Evolutionary conservation across 306 rosid species (phyloP).

Genomic region (Fagus crenata): DNA sequence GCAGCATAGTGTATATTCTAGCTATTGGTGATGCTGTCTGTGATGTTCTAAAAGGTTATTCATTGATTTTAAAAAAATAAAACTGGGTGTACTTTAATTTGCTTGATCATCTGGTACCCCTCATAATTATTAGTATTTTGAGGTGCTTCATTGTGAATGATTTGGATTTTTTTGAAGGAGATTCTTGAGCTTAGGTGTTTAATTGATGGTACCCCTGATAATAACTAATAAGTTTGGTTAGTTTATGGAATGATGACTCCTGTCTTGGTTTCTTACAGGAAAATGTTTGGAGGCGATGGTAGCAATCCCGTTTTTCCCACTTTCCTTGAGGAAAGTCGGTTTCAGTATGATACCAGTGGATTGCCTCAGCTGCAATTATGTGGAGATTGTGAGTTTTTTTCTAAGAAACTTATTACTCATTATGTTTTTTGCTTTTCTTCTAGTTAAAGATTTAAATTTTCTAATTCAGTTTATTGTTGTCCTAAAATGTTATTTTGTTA

Average conservation of each 20-base stretch:
- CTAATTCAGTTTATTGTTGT: neutral
- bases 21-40: neutral
- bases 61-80: neutral
- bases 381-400: constrained; percentile 35
- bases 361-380: constrained; percentile 36
- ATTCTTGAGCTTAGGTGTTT: neutral
- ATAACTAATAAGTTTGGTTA: neutral
- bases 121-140: neutral
- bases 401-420: neutral
- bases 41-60: neutral
- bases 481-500: neutral
- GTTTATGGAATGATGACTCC: neutral
- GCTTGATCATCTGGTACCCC: neutral
- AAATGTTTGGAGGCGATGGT: constrained; percentile 33
- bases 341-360: constrained; percentile 24
- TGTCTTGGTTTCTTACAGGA: constrained; percentile 9
- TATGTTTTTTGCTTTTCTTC: neutral
- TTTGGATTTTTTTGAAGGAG: neutral
- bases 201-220: neutral
- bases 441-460: neutral
- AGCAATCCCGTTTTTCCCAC: constrained; percentile 24
- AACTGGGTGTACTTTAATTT: neutral
- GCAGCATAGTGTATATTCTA: too few relatives aligned
- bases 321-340: constrained; percentile 23
- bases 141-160: neutral